These are phyloP conservation scores for Cercospora sp. DNA, from an alignment of 2,329 filamentous ascomycete species.

Conservation along the genomic window DNA sequence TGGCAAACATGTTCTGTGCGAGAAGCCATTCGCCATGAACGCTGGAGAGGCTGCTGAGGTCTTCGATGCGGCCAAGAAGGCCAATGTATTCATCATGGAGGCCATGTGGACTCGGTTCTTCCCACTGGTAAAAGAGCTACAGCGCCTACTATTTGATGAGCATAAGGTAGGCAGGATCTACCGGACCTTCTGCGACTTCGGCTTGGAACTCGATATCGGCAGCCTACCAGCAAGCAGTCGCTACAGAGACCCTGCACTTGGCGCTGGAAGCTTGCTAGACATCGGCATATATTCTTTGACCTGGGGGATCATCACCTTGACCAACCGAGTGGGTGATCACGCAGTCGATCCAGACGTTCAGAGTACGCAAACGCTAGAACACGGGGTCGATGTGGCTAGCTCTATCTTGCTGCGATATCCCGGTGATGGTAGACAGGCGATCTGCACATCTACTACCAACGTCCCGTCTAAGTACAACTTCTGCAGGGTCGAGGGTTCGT, in stretches of 20 bases:
- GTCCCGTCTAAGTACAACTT: constrained; percentile 34
- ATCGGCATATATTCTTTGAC: constrained; percentile 50
- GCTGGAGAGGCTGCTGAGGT: constrained; percentile 45
- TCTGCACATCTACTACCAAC: constrained; percentile 45
- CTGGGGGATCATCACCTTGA: constrained; percentile 43
- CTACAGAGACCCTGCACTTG: constrained; percentile 43
- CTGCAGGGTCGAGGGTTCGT: constrained; percentile 46
- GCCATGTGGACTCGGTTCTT: constrained; percentile 51
- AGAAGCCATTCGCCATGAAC: constrained; percentile 50
- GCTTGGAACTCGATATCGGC: constrained; percentile 41
- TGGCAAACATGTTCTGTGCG: constrained; percentile 50
- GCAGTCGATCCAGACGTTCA: constrained; percentile 43
- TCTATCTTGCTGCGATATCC: constrained; percentile 46
- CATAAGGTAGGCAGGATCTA: constrained; percentile 44
- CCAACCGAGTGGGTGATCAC: constrained; percentile 34
- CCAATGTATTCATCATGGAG: constrained; percentile 49
- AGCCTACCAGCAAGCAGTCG: constrained; percentile 27
- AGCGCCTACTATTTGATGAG: constrained; percentile 43
- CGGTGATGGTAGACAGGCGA: constrained; percentile 43
- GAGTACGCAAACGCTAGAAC: constrained; percentile 41
- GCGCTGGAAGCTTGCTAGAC: constrained; percentile 48
- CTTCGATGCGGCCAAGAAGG: constrained; percentile 42
- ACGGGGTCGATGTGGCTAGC: constrained; percentile 39
- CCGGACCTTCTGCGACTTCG: constrained; percentile 46
- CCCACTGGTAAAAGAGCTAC: constrained; percentile 42